Evolutionary conservation across 805 yeast species (phyloP), one percentile per base, ranked within the genome.

Genomic region (Starmerella davenportii): DNA sequence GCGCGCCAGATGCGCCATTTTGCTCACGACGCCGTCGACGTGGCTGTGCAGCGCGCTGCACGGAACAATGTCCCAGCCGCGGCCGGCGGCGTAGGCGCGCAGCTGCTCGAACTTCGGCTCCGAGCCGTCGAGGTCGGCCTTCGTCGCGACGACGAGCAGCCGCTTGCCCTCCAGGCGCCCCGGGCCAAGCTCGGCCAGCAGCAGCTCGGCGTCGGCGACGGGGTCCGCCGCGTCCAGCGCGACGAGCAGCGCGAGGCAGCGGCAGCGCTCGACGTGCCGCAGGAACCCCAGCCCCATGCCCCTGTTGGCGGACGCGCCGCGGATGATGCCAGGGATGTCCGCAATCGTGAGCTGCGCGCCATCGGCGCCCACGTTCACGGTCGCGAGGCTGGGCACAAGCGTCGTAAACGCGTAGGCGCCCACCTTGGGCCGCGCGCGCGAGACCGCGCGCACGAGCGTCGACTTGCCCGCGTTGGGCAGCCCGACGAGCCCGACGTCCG

Each of bases 321-420:
- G 68, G 43, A 90, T 79, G 34, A 90, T 78, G 5, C 98, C 98
- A 0, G 98, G 98, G 41, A 90, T 90, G 61, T 90, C 98, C 1
- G 96, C 96, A 1, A 90, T 95, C 0, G 95, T 80, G 55, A 87
- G 85, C 4, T 78, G 68, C 19, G 50, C 48, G 33, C 52, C 51
- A 3, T 63, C 57, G 2, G 76, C 68, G 1, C 76, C 69, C 17
- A 74, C 56, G 34, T 67, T 65, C 13, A 90, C 79, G 0, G 95
- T 87, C 3, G 98, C 98, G 36, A 90, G 72, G 0, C 82, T 76
- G 1, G 98, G 98, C 43, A 76, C 81, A 38, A 90, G 60, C 0
- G 98, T 90, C 0, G 98, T 90, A 54, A 90, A 90, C 51, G 79
- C 92, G 95, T 95, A 90, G 57, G 84, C 93, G 0, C 96, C 98